Evolutionary conservation across 352 stramenopile species (phyloP).

Genomic region (Pythium coloratum): DNA sequence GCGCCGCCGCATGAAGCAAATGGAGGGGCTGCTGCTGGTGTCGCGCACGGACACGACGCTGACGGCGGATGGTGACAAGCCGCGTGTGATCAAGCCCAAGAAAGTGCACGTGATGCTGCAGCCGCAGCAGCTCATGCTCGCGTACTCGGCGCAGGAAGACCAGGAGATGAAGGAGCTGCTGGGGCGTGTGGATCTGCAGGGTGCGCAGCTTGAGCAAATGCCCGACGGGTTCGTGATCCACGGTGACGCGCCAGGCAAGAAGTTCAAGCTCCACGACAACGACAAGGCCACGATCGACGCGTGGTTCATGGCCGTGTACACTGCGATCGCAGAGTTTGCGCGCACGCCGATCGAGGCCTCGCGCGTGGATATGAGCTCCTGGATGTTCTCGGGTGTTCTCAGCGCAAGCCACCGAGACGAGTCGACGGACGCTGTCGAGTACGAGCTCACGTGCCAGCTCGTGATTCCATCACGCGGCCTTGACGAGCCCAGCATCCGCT

Average conservation of each 20-base stretch:
- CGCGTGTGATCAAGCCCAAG: slow-evolving; percentile 33
- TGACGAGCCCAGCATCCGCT: slow-evolving; percentile 72
- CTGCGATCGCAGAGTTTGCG: slow-evolving; percentile 64
- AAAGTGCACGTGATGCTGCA: slow-evolving; percentile 68
- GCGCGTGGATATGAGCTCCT: slow-evolving; percentile 34
- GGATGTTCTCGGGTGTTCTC: slow-evolving; percentile 53
- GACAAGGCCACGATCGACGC: slow-evolving; percentile 76
- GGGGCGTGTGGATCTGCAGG: slow-evolving; percentile 55
- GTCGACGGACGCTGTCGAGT: slow-evolving; percentile 60
- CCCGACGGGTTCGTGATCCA: slow-evolving; percentile 77
- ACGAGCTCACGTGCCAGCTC: slow-evolving; percentile 74
- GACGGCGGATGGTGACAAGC: slow-evolving; percentile 16
- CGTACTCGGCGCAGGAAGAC: slow-evolving; percentile 71
- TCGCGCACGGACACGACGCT: slow-evolving; percentile 34
- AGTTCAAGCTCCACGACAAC: slow-evolving; percentile 73
- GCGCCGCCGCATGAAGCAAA: slow-evolving; percentile 76
- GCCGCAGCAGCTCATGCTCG: slow-evolving; percentile 64
- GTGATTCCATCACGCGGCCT: slow-evolving; percentile 46
- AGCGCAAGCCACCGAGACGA: slow-evolving; percentile 59
- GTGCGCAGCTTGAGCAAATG: slow-evolving; percentile 70
- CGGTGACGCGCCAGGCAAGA: slow-evolving; percentile 50
- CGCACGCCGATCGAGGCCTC: slow-evolving; percentile 42
- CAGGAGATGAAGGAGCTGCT: slow-evolving; percentile 69
- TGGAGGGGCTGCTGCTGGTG: slow-evolving; percentile 72
- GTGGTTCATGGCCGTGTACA: slow-evolving; percentile 81